These are phyloP conservation scores for Pseudocercospora fuligena DNA, from an alignment of 2,329 filamentous ascomycete genomes.

Conservation along the genomic window DNA sequence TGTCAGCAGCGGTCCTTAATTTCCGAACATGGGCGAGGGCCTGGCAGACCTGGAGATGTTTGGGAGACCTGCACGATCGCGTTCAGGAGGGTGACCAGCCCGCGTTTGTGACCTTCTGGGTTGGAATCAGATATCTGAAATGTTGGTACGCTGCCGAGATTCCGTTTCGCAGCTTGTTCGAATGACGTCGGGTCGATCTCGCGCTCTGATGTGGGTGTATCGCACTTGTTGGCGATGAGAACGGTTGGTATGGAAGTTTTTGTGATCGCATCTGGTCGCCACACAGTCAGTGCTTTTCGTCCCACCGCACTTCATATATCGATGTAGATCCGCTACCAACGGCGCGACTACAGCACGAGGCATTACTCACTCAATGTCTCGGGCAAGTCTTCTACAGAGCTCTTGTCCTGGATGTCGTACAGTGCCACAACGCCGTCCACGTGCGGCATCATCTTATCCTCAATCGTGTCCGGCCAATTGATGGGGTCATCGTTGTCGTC, in stretches of 20 bases:
- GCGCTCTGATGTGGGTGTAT: constrained; percentile 71
- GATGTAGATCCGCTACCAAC: background rate
- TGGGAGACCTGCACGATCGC: constrained; percentile 62
- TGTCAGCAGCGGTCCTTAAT: constrained; percentile 13
- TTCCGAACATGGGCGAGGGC: background rate
- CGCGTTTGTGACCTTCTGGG: constrained; percentile 74
- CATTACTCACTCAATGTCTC: constrained; percentile 74
- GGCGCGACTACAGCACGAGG: constrained; percentile 7
- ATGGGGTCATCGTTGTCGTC: constrained; percentile 55
- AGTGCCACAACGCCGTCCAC: constrained; percentile 84
- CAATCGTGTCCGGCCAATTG: constrained; percentile 61
- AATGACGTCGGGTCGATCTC: constrained; percentile 73
- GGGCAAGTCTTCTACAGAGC: constrained; percentile 74
- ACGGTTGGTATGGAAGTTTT: constrained; percentile 76
- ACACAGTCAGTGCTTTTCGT: constrained; percentile 11
- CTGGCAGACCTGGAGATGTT: constrained; percentile 63
- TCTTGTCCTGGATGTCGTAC: constrained; percentile 82
- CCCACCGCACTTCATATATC: constrained; percentile 1
- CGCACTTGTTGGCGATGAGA: constrained; percentile 89
- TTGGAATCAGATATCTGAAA: constrained; percentile 74
- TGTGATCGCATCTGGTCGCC: constrained; percentile 68
- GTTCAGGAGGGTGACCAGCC: constrained; percentile 75
- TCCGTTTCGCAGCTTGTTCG: constrained; percentile 64
- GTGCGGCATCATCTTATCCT: constrained; percentile 72
- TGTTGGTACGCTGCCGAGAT: constrained; percentile 68